Evolutionary conservation across 1,284 basidiomycete genomes (phyloP).

Genomic region (Ustilago tritici): DNA sequence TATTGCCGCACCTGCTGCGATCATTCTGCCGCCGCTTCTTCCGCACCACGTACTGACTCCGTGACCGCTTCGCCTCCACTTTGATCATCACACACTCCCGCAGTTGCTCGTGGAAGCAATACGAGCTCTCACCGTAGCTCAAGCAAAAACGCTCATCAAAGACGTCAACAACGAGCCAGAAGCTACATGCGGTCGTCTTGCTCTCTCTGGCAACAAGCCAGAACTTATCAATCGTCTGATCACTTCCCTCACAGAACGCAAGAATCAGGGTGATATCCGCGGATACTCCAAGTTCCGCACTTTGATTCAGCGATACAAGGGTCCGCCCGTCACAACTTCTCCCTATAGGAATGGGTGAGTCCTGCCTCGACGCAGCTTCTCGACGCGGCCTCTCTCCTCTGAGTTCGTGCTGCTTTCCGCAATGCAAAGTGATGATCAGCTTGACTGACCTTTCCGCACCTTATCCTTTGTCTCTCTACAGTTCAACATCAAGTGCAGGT

Average conservation of each 20-base stretch:
- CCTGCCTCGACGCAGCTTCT: background rate
- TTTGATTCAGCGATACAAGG: constrained; percentile 40
- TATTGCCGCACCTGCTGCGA: background rate
- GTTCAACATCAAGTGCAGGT: constrained; percentile 30
- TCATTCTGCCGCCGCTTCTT: background rate
- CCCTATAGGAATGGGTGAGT: constrained; percentile 27
- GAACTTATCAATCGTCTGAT: constrained; percentile 50
- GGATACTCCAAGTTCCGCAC: constrained; percentile 44
- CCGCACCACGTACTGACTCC: constrained; percentile 5
- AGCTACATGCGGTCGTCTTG: constrained; percentile 32
- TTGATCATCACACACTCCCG: background rate
- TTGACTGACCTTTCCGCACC: constrained; percentile 10
- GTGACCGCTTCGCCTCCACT: background rate
- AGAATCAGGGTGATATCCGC: constrained; percentile 35
- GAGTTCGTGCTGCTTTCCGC: background rate
- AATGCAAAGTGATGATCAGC: background rate
- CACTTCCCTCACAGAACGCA: constrained; percentile 28
- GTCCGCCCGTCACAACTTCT: constrained; percentile 6
- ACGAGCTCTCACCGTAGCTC: constrained; percentile 49
- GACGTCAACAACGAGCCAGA: constrained; percentile 56
- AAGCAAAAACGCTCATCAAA: constrained; percentile 58
- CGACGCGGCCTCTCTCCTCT: background rate
- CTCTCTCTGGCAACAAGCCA: constrained; percentile 58
- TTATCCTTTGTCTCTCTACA: background rate
- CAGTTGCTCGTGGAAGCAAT: constrained; percentile 41